Percentiles rank a stretch among this genome's conserved stretches.
Conservation (phyloP, 768 basidiomycete genomes). For the Tremella fuciformis region DNA sequence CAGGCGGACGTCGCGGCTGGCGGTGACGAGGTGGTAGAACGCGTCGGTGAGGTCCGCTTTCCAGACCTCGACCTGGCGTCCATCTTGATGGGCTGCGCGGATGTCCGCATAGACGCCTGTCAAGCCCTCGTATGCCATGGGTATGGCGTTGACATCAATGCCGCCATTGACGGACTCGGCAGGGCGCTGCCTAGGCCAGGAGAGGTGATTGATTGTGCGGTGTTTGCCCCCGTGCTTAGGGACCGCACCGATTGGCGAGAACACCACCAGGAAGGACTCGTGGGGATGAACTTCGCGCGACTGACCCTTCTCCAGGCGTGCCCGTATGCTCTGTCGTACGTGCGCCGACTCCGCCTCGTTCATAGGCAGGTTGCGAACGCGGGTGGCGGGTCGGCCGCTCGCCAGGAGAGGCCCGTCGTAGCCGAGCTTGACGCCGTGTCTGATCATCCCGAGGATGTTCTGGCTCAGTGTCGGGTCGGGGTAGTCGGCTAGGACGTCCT, state of each 20-base stretch:
- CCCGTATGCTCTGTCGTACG: too few species aligned
- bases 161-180: constrained; percentile 1
- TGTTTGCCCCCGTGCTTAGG: background rate
- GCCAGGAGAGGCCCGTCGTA: too few species aligned
- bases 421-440: too few species aligned
- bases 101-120: background rate
- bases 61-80: constrained; percentile 43
- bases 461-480: too few species aligned
- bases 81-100: background rate
- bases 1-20: background rate
- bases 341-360: too few species aligned
- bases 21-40: constrained; percentile 43
- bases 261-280: background rate
- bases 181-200: constrained; percentile 6
- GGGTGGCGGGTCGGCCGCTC: too few species aligned
- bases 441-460: too few species aligned
- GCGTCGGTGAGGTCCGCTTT: constrained; percentile 40
- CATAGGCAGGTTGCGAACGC: too few species aligned
- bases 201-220: constrained; percentile 12
- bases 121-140: constrained; percentile 9
- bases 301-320: too few species aligned
- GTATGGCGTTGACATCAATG: constrained; percentile 6
- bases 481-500: too few species aligned
- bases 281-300: too few species aligned
- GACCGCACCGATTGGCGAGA: constrained; percentile 5